A percentile compares a stretch with the other conserved stretches of the same genome.
phyloP scores from a whole-genome alignment of 192 early-diverging fungal species.

The Pilaira anomala region DNA sequence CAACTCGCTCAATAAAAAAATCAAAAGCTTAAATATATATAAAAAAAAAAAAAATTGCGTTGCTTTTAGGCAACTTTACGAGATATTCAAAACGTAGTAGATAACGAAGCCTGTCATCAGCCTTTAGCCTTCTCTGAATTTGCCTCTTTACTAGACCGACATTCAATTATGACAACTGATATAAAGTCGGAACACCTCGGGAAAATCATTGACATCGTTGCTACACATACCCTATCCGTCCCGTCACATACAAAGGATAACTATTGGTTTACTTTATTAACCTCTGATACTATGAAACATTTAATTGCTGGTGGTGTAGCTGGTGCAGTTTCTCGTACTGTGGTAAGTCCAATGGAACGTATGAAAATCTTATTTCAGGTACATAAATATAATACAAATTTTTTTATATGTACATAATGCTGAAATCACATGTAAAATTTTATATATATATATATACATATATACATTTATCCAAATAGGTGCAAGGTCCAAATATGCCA shows the following conservation, averaged over 20 bases:
- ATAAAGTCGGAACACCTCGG: slow-evolving; percentile 20
- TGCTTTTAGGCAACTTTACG: slow-evolving; percentile 5
- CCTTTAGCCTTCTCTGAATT: slow-evolving; percentile 20
- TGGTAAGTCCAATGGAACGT: slow-evolving; percentile 76
- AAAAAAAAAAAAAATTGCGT: neutral
- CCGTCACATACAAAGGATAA: neutral
- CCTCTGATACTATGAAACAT: slow-evolving; percentile 67
- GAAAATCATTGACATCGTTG: slow-evolving; percentile 20
- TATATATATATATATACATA: neutral
- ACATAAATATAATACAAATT: slow-evolving; percentile 13
- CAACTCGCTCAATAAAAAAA: neutral
- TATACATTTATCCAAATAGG: slow-evolving; percentile 22
- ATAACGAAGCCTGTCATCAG: neutral
- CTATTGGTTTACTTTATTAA: slow-evolving; percentile 31
- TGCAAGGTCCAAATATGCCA: slow-evolving; percentile 59
- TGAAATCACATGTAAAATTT: slow-evolving; percentile 15
- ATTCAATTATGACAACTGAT: slow-evolving; percentile 12
- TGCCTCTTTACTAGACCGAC: slow-evolving; percentile 9
- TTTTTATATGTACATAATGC: slow-evolving; percentile 10
- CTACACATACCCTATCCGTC: slow-evolving; percentile 13
- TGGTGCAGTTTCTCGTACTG: slow-evolving; percentile 74
- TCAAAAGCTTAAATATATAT: neutral
- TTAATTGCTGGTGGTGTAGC: slow-evolving; percentile 74
- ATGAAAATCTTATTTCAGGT: slow-evolving; percentile 88
- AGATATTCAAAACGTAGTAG: slow-evolving; percentile 13